These are phyloP conservation scores for Ustilago loliicola DNA, from an alignment of 1,284 basidiomycete species.

Conservation along the genomic window DNA sequence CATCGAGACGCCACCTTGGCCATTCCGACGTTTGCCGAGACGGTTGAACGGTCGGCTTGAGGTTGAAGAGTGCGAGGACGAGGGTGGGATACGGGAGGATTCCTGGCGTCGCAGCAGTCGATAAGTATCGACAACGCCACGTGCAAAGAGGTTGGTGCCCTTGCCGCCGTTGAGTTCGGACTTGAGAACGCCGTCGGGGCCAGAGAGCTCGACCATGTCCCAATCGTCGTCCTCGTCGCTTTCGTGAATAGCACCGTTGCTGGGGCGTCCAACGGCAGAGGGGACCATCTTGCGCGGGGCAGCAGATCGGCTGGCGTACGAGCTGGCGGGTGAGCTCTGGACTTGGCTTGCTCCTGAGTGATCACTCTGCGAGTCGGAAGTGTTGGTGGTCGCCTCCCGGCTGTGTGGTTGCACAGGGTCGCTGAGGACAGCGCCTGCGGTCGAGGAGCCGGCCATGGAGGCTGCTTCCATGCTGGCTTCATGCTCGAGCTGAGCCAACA, in stretches of 20 bases:
- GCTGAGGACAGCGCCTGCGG: constrained; percentile 11
- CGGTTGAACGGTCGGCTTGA: constrained; percentile 55
- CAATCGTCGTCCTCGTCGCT: constrained; percentile 65
- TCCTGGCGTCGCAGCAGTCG: constrained; percentile 73
- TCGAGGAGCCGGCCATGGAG: constrained; percentile 21
- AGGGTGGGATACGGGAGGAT: constrained; percentile 43
- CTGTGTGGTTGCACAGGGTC: constrained; percentile 30
- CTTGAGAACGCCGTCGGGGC: constrained; percentile 50
- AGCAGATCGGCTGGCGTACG: constrained; percentile 35
- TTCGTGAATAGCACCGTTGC: constrained; percentile 53
- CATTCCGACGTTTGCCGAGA: constrained; percentile 51
- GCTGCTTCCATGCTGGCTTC: constrained; percentile 52
- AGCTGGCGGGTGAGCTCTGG: constrained; percentile 51
- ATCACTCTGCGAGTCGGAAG: constrained; percentile 54
- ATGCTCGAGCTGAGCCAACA: constrained; percentile 60
- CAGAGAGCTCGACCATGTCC: constrained; percentile 65
- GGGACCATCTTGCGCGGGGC: constrained; percentile 38
- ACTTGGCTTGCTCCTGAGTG: constrained; percentile 38
- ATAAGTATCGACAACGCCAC: constrained; percentile 69
- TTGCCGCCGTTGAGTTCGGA: constrained; percentile 68
- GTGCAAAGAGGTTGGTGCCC: constrained; percentile 67
- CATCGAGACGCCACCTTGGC: constrained; percentile 29
- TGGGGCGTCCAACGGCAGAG: constrained; percentile 50
- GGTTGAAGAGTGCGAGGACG: constrained; percentile 43
- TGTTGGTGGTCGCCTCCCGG: constrained; percentile 43